Conservation (phyloP, 1,284 basidiomycete genomes). For the Ustilago hordei region DNA sequence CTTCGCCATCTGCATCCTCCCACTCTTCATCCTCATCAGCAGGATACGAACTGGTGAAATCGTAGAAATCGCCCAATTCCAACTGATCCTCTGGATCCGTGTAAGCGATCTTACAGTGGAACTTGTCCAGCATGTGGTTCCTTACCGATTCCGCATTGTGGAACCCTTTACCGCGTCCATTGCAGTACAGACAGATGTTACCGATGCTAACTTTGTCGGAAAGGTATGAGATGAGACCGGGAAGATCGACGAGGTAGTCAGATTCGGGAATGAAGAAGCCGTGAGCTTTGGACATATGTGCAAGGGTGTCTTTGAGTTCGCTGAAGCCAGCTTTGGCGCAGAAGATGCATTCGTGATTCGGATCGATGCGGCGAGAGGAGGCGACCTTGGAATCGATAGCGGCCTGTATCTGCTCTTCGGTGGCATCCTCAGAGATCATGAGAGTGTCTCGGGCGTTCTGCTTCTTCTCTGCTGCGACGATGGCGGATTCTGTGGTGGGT, state of each 20-base stretch:
- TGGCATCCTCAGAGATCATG: conserved; percentile 50
- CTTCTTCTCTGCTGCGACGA: conserved; percentile 34
- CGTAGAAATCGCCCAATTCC: conserved; percentile 93
- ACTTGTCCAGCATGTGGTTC: conserved; percentile 69
- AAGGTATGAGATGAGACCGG: conserved; percentile 86
- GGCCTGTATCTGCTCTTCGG: conserved; percentile 63
- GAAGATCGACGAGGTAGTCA: conserved; percentile 86
- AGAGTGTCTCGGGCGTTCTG: conserved; percentile 40
- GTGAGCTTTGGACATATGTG: conserved; percentile 88
- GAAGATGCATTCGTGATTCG: conserved; percentile 76
- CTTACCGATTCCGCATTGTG: conserved; percentile 58
- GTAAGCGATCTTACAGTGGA: conserved; percentile 95
- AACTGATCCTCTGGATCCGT: conserved; percentile 82
- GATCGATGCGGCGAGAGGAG: conserved; percentile 61
- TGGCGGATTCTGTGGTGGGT: conserved; percentile 18
- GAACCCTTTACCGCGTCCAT: conserved; percentile 62
- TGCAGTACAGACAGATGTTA: conserved; percentile 91
- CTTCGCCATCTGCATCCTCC: conserved; percentile 53
- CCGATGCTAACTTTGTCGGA: conserved; percentile 93
- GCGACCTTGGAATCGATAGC: conserved; percentile 64
- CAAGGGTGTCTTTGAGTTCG: conserved; percentile 78
- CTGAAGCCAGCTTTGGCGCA: conserved; percentile 76
- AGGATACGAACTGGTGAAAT: conserved; percentile 85
- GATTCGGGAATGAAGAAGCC: conserved; percentile 97
- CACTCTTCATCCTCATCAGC: conserved; percentile 66